Evolutionary conservation across 192 early-diverging fungal genomes (phyloP).

Genomic region (Rhizophagus prolifer): DNA sequence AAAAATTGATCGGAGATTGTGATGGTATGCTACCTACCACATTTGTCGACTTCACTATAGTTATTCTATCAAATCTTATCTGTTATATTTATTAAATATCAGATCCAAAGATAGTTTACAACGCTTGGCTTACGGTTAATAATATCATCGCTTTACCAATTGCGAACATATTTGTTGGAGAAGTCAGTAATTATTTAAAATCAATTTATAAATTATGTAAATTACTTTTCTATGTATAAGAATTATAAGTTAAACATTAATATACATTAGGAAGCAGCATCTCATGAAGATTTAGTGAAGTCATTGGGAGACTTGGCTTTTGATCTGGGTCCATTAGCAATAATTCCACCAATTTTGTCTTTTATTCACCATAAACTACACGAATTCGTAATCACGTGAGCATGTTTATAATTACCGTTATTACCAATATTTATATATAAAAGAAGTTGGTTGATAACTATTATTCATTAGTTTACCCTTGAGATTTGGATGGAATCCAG

Average conservation of each 20-base stretch:
- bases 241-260: background rate
- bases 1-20: conserved; percentile 8
- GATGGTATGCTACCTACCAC: background rate
- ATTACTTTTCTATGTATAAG: too few relatives aligned
- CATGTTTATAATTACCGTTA: too few relatives aligned
- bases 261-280: background rate
- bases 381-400: background rate
- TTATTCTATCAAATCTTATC: background rate
- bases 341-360: background rate
- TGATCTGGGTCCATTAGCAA: background rate
- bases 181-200: background rate
- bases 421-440: too few relatives aligned
- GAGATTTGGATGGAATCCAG: background rate
- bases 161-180: background rate
- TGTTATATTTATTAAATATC: background rate
- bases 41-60: background rate
- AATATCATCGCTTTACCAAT: background rate
- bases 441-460: too few relatives aligned
- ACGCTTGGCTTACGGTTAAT: too few relatives aligned
- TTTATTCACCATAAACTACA: background rate
- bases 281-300: background rate
- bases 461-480: background rate
- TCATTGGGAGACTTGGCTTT: background rate
- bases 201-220: background rate
- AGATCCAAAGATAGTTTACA: background rate